A percentile compares a stretch with the other conserved stretches of the same genome.
Conservation (phyloP, 768 basidiomycete species). For the Exsudoporus frostii region DNA sequence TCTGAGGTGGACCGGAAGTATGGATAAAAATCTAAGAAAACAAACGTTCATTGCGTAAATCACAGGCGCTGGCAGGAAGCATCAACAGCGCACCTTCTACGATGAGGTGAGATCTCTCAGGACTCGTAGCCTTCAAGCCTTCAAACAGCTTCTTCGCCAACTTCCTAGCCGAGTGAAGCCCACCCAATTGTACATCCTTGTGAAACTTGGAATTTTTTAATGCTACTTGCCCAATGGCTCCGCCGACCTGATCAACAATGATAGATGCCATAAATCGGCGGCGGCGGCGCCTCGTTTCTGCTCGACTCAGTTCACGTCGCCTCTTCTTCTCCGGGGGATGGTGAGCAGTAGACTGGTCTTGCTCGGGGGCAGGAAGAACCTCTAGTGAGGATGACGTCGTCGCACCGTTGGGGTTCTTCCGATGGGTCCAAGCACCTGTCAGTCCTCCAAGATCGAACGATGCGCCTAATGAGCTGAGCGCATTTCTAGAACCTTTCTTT, state of each 20-base stretch:
- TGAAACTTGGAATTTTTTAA: constrained; percentile 64
- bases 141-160: constrained; percentile 69
- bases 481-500: constrained; percentile 46
- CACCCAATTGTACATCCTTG: constrained; percentile 50
- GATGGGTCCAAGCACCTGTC: constrained; percentile 10
- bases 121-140: constrained; percentile 55
- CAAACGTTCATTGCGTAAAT: neutral
- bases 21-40: constrained; percentile 64
- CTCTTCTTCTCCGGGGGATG: constrained; percentile 12
- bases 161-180: constrained; percentile 59
- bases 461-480: constrained; percentile 35
- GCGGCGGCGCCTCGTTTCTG: constrained; percentile 39
- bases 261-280: constrained; percentile 57
- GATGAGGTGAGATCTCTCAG: constrained; percentile 56
- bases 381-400: constrained; percentile 4
- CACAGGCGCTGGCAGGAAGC: neutral
- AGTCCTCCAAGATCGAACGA: constrained; percentile 34
- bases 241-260: constrained; percentile 66
- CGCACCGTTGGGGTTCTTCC: constrained; percentile 9
- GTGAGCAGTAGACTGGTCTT: constrained; percentile 8
- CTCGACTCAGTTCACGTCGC: constrained; percentile 20
- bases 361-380: constrained; percentile 7
- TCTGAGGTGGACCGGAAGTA: constrained; percentile 73
- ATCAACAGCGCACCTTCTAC: constrained; percentile 52
- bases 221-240: constrained; percentile 67